Evolutionary conservation across 805 yeast species (phyloP).

Genomic region (Metschnikowia gruessii): DNA sequence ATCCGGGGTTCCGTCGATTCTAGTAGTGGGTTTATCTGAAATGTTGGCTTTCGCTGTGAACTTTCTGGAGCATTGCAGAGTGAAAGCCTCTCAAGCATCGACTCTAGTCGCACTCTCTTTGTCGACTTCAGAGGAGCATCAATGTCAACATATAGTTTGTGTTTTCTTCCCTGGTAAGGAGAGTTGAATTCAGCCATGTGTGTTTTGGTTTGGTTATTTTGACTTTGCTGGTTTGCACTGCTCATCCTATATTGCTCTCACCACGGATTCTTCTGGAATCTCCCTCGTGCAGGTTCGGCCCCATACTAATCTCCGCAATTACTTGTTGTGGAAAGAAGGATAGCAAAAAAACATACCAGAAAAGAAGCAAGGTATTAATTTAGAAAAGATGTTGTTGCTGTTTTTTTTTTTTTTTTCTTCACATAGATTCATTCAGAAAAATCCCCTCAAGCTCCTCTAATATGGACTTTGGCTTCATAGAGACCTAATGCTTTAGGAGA

Average conservation of each 20-base stretch:
- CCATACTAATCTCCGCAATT: slow-evolving; percentile 5
- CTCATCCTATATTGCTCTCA: slow-evolving; percentile 1
- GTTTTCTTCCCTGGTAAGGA: slow-evolving; percentile 3
- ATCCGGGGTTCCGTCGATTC: slow-evolving; percentile 5
- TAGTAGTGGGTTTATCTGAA: slow-evolving; percentile 15
- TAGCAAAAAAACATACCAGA: no score
- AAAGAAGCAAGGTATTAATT: no score
- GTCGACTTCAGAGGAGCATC: slow-evolving; percentile 7
- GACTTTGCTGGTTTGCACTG: neutral
- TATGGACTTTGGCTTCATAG: no score
- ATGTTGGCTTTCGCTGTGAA: neutral
- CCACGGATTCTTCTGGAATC: slow-evolving; percentile 11
- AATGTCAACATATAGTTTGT: slow-evolving; percentile 3
- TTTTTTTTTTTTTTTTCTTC: no score
- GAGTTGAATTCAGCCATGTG: neutral
- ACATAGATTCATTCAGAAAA: no score
- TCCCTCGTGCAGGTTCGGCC: slow-evolving; percentile 8
- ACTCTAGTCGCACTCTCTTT: slow-evolving; percentile 34
- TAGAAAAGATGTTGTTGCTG: no score
- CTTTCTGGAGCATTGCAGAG: slow-evolving; percentile 18
- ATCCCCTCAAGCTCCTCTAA: no score
- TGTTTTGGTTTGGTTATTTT: neutral
- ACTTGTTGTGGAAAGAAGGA: neutral
- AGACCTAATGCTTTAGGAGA: no score
- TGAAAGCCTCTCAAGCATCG: slow-evolving; percentile 25